These are phyloP conservation scores for Laburnicola sp. DNA, from an alignment of 2,329 filamentous ascomycete species.

Conservation along the genomic window DNA sequence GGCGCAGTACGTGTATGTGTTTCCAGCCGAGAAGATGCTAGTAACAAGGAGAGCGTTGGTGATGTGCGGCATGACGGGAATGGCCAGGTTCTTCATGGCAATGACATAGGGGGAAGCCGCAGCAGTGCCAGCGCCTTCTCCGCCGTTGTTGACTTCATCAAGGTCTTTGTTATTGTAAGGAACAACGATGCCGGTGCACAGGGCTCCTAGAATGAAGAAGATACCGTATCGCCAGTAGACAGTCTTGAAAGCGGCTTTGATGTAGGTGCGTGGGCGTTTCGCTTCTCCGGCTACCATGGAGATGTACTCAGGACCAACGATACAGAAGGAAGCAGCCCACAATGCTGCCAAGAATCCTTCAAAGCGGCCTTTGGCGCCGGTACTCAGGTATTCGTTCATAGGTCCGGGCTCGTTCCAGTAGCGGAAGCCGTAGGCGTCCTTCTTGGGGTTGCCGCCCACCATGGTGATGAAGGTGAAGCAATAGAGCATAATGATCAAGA, in stretches of 20 bases:
- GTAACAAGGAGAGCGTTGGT: slow-evolving; percentile 59
- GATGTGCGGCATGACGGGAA: slow-evolving; percentile 58
- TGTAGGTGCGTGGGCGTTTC: slow-evolving; percentile 42
- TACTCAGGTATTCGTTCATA: slow-evolving; percentile 32
- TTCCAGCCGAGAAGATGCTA: slow-evolving; percentile 59
- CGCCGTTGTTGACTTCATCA: slow-evolving; percentile 52
- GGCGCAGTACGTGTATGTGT: slow-evolving; percentile 57
- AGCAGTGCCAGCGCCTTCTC: slow-evolving; percentile 46
- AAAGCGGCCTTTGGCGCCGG: slow-evolving; percentile 30
- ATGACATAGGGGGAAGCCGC: slow-evolving; percentile 64
- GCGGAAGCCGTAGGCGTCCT: slow-evolving; percentile 46
- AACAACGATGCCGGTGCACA: slow-evolving; percentile 48
- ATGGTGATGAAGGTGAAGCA: slow-evolving; percentile 49
- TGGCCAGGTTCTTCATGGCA: slow-evolving; percentile 56
- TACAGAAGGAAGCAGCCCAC: slow-evolving; percentile 45
- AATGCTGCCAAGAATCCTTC: slow-evolving; percentile 36
- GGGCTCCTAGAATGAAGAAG: slow-evolving; percentile 48
- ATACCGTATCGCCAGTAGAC: slow-evolving; percentile 46
- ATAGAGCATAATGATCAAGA: slow-evolving; percentile 48
- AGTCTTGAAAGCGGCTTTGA: slow-evolving; percentile 49
- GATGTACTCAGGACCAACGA: slow-evolving; percentile 51
- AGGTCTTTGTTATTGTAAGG: slow-evolving; percentile 73
- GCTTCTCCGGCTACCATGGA: slow-evolving; percentile 51
- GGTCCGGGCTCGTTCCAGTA: slow-evolving; percentile 45
- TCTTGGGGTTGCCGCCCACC: slow-evolving; percentile 47